phyloP scores from a whole-genome alignment of 139 green algal genomes.

The Chlorella sp. region DNA sequence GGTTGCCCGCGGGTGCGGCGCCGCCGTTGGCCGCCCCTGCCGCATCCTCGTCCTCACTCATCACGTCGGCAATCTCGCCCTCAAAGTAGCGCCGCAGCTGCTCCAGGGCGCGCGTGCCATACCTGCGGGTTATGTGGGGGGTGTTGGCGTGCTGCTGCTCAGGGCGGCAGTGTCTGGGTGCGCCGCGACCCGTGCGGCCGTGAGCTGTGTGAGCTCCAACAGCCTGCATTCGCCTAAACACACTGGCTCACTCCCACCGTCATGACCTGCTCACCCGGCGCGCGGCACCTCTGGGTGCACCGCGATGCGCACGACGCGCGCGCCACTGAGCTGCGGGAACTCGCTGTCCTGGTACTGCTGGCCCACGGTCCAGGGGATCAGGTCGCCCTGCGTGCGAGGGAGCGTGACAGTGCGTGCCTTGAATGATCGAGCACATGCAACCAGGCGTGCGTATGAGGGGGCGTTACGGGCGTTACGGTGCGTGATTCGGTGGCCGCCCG shows the following conservation, averaged over 20 bases:
- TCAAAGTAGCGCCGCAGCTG: slow-evolving; percentile 75
- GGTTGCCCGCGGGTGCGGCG: slow-evolving; percentile 10
- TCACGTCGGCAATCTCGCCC: slow-evolving; percentile 65
- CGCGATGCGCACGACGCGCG: slow-evolving; percentile 94
- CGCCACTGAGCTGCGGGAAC: slow-evolving; percentile 91
- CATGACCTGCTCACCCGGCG: slow-evolving; percentile 80
- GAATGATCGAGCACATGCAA: no score
- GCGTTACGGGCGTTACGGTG: no score
- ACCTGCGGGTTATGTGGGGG: slow-evolving; percentile 47
- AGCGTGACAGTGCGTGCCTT: no score
- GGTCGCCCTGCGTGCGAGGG: slow-evolving; percentile 73
- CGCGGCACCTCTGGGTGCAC: slow-evolving; percentile 90
- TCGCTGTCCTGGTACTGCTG: slow-evolving; percentile 97
- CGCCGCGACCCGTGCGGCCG: background rate
- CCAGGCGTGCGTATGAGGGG: no score
- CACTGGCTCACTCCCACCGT: no score
- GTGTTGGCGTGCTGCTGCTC: no score
- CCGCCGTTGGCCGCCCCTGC: background rate
- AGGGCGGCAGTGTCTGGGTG: background rate
- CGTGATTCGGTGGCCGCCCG: no score
- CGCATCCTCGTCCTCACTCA: slow-evolving; percentile 43
- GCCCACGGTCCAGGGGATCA: slow-evolving; percentile 97
- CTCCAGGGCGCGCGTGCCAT: slow-evolving; percentile 80
- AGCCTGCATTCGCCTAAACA: background rate
- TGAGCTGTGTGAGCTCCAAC: background rate